Conservation (phyloP, 2,329 filamentous ascomycete genomes). For the Pseudocercospora fuligena region DNA sequence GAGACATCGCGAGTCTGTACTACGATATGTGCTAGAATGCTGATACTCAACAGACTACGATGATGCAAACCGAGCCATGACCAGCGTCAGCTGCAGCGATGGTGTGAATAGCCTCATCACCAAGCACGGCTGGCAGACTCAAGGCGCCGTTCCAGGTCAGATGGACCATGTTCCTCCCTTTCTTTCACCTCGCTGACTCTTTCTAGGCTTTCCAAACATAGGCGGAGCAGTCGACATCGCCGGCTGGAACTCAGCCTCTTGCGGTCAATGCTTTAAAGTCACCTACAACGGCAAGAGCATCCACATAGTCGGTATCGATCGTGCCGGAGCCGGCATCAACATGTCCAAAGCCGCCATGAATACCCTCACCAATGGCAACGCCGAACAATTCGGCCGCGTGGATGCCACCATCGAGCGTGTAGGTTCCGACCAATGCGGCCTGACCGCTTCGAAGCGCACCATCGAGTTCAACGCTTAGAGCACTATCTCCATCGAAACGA, state of each 20-base stretch:
- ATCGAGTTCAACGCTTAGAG: conserved; percentile 34
- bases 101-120: conserved; percentile 69
- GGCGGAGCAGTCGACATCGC: conserved; percentile 55
- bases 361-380: conserved; percentile 53
- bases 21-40: not conserved
- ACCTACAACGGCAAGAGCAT: conserved; percentile 54
- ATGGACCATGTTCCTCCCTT: not conserved
- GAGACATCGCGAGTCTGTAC: not conserved
- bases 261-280: conserved; percentile 59
- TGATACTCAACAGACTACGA: conserved; percentile 63
- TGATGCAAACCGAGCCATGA: conserved; percentile 59
- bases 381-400: conserved; percentile 45
- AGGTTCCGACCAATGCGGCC: conserved; percentile 42
- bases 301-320: conserved; percentile 57
- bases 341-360: conserved; percentile 56
- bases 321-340: conserved; percentile 54
- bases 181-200: not conserved
- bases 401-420: conserved; percentile 48
- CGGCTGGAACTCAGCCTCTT: conserved; percentile 54
- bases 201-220: conserved; percentile 51
- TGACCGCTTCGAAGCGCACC: conserved; percentile 33
- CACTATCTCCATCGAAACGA: not conserved
- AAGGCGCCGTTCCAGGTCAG: conserved; percentile 47
- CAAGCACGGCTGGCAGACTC: conserved; percentile 58
- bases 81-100: conserved; percentile 68